These are phyloP conservation scores for Rhodotorula sp. DNA, from an alignment of 1,284 basidiomycete genomes.

Conservation along the genomic window DNA sequence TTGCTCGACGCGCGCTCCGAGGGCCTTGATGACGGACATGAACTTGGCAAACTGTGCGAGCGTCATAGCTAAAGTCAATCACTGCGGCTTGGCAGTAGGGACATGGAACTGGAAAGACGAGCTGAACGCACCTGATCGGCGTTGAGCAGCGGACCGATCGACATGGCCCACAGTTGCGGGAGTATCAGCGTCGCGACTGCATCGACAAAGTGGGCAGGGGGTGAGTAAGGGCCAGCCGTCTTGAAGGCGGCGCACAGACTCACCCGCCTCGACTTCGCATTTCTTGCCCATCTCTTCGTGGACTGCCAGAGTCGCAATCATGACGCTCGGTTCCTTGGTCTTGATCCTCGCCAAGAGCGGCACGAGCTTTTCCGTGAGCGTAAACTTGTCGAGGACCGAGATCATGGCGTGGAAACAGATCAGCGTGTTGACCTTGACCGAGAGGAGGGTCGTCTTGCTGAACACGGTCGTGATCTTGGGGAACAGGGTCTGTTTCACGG, in stretches of 20 bases:
- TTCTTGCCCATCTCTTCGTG: slow-evolving; percentile 97
- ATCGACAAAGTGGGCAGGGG: background rate
- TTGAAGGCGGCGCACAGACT: background rate
- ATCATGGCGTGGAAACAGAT: slow-evolving; percentile 89
- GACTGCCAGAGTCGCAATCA: slow-evolving; percentile 87
- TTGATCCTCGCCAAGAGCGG: slow-evolving; percentile 90
- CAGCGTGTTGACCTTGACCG: slow-evolving; percentile 58
- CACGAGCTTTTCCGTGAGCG: slow-evolving; percentile 90
- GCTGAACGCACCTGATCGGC: slow-evolving; percentile 53
- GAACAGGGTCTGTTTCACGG: slow-evolving; percentile 61
- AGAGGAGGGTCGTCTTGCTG: slow-evolving; percentile 44
- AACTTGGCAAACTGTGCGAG: slow-evolving; percentile 63
- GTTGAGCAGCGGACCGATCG: slow-evolving; percentile 88
- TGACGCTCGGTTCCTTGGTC: slow-evolving; percentile 89
- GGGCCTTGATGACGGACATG: slow-evolving; percentile 50
- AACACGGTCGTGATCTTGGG: slow-evolving; percentile 69
- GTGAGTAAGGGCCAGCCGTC: no score
- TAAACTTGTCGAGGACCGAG: slow-evolving; percentile 87
- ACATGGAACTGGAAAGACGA: background rate
- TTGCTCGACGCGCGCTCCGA: slow-evolving; percentile 73
- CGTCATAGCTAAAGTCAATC: background rate
- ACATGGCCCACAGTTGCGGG: slow-evolving; percentile 93
- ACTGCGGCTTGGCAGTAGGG: no score
- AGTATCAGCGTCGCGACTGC: slow-evolving; percentile 79
- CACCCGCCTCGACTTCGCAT: slow-evolving; percentile 81